Conservation (phyloP, 2,329 filamentous ascomycete genomes). For the Monosporascus sp. region DNA sequence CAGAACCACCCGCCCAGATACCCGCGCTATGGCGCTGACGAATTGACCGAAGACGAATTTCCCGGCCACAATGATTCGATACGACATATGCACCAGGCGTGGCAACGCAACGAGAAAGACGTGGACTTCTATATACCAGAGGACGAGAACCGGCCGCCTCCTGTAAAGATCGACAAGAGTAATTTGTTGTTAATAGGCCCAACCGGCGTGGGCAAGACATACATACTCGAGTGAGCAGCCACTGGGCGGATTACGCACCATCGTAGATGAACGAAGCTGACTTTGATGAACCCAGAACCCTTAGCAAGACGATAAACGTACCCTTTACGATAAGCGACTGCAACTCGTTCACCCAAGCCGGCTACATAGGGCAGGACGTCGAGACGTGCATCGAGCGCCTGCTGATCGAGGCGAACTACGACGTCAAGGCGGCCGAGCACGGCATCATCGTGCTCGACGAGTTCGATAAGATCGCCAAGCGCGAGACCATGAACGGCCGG, state of each 20-base stretch:
- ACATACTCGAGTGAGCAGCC: slow-evolving; percentile 66
- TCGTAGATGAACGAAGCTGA: not conserved
- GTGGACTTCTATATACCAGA: slow-evolving; percentile 46
- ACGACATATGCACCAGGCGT: slow-evolving; percentile 34
- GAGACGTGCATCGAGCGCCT: slow-evolving; percentile 90
- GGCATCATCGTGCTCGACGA: slow-evolving; percentile 96
- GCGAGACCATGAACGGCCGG: slow-evolving; percentile 81
- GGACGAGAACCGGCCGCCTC: slow-evolving; percentile 36
- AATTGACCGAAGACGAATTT: slow-evolving; percentile 45
- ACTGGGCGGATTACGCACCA: not conserved
- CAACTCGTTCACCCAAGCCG: slow-evolving; percentile 91
- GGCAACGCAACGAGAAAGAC: slow-evolving; percentile 25
- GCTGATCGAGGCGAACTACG: slow-evolving; percentile 84
- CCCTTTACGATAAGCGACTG: slow-evolving; percentile 95
- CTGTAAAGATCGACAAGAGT: slow-evolving; percentile 85
- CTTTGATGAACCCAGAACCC: slow-evolving; percentile 53
- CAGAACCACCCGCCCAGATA: slow-evolving; percentile 11
- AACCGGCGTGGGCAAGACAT: slow-evolving; percentile 92
- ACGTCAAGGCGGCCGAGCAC: slow-evolving; percentile 75
- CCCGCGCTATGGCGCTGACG: slow-evolving; percentile 28
- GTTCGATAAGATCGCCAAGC: slow-evolving; percentile 92
- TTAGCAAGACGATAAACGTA: slow-evolving; percentile 88
- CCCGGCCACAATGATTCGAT: slow-evolving; percentile 46
- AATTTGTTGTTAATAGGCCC: slow-evolving; percentile 89
- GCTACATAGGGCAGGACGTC: slow-evolving; percentile 97